Percentiles rank a stretch among this genome's conserved stretches.
Conservation (phyloP, 73 alveolate species). For the Tetrahymena borealis region DNA sequence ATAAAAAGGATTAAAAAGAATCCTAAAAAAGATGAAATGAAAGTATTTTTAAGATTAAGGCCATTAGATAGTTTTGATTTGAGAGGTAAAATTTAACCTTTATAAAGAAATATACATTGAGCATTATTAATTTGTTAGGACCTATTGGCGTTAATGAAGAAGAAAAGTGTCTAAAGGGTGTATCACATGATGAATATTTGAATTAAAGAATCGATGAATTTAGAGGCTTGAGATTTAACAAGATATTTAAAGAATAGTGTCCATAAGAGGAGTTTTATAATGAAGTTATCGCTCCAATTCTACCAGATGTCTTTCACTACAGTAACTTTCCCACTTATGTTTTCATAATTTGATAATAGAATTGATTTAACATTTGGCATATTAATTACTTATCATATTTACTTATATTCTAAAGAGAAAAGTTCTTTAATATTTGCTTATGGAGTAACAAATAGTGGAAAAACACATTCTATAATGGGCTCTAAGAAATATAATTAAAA, state of each 20-base stretch:
- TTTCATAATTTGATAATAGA: no score
- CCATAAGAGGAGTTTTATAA: not conserved
- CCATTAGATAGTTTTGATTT: not conserved
- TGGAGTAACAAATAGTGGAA: conserved; percentile 98
- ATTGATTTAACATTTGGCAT: no score
- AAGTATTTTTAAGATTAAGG: not conserved
- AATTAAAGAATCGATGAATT: not conserved
- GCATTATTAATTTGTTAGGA: not conserved
- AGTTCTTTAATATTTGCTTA: conserved; percentile 78
- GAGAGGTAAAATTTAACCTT: not conserved
- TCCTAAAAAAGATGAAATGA: not conserved
- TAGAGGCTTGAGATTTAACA: not conserved
- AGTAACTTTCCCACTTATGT: no score
- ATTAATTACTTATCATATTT: not conserved
- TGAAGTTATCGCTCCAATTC: not conserved
- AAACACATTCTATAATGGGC: conserved; percentile 93
- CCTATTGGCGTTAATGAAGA: not conserved
- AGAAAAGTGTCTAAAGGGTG: not conserved
- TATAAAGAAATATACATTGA: not conserved
- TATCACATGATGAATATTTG: not conserved
- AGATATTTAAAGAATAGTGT: not conserved
- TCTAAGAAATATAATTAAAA: not conserved
- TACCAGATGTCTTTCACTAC: not conserved
- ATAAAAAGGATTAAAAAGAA: not conserved
- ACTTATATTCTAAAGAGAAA: not conserved